Conservation (phyloP, 768 basidiomycete species). For the Clitopilus hobsonii region DNA sequence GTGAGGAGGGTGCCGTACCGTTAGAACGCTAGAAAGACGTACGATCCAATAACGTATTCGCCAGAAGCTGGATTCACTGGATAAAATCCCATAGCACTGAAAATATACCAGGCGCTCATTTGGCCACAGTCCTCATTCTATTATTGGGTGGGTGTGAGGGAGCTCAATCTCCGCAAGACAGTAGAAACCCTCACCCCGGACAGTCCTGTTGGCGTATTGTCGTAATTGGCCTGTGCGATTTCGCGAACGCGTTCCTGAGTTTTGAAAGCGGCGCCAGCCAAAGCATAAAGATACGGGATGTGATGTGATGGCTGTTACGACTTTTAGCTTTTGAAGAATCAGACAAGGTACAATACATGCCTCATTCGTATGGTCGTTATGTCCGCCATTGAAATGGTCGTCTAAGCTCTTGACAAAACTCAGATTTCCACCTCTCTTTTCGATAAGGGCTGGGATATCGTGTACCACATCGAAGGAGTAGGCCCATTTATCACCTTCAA, state of each 20-base stretch:
- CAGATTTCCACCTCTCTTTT: slow-evolving; percentile 58
- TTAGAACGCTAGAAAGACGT: slow-evolving; percentile 15
- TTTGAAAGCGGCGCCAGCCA: slow-evolving; percentile 67
- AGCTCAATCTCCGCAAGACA: background rate
- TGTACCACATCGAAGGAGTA: slow-evolving; percentile 80
- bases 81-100: slow-evolving; percentile 80
- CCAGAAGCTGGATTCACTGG: slow-evolving; percentile 79
- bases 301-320: slow-evolving; percentile 69
- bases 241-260: slow-evolving; percentile 68
- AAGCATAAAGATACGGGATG: slow-evolving; percentile 77
- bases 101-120: slow-evolving; percentile 88
- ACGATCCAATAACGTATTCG: slow-evolving; percentile 75
- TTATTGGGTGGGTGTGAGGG: background rate
- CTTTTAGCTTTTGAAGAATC: background rate
- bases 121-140: slow-evolving; percentile 90
- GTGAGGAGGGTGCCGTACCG: background rate
- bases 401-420: slow-evolving; percentile 67
- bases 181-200: slow-evolving; percentile 49
- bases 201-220: slow-evolving; percentile 62
- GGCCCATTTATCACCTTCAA: slow-evolving; percentile 47
- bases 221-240: slow-evolving; percentile 62
- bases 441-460: slow-evolving; percentile 57
- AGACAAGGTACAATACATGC: slow-evolving; percentile 23
- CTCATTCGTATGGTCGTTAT: slow-evolving; percentile 83
- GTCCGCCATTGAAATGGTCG: slow-evolving; percentile 51